Conservation (phyloP, 2,329 filamentous ascomycete species). For the Knoxdaviesia capensis region DNA sequence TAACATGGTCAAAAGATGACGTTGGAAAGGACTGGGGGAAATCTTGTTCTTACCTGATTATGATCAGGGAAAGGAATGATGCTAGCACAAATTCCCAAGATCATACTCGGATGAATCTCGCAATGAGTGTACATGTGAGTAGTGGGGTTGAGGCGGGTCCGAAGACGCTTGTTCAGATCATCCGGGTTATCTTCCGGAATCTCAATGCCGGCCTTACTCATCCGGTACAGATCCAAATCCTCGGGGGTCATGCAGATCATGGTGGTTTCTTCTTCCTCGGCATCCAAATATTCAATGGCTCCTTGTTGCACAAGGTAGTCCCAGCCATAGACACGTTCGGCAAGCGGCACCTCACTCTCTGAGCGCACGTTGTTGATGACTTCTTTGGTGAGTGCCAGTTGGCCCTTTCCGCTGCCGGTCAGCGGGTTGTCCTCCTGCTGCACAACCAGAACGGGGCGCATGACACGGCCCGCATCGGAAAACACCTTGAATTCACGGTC, state of each 20-base stretch:
- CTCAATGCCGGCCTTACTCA: slow-evolving; percentile 45
- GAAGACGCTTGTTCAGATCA: slow-evolving; percentile 70
- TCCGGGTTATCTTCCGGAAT: slow-evolving; percentile 38
- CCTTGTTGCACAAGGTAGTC: slow-evolving; percentile 65
- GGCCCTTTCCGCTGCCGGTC: slow-evolving; percentile 35
- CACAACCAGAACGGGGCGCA: slow-evolving; percentile 82
- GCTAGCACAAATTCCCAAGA: slow-evolving; percentile 91
- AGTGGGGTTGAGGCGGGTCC: slow-evolving; percentile 68
- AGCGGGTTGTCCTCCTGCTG: slow-evolving; percentile 69
- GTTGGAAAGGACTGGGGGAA: slow-evolving; percentile 1
- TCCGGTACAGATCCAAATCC: slow-evolving; percentile 62
- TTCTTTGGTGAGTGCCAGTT: slow-evolving; percentile 67
- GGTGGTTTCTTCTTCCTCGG: slow-evolving; percentile 92
- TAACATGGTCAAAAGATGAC: slow-evolving; percentile 3
- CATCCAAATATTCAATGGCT: slow-evolving; percentile 89
- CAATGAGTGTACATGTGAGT: slow-evolving; percentile 94
- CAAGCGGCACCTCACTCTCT: slow-evolving; percentile 45
- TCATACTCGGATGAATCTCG: slow-evolving; percentile 98
- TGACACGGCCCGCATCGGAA: slow-evolving; percentile 88
- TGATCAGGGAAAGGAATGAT: slow-evolving; percentile 99
- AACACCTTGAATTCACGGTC: slow-evolving; percentile 98
- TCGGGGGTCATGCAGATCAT: slow-evolving; percentile 99
- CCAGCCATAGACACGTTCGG: slow-evolving; percentile 63
- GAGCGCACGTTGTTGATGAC: slow-evolving; percentile 56
- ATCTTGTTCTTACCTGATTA: slow-evolving; percentile 45